Evolutionary conservation across 2,329 filamentous ascomycete genomes (phyloP).

Genomic region (Verticillium albo-atrum): DNA sequence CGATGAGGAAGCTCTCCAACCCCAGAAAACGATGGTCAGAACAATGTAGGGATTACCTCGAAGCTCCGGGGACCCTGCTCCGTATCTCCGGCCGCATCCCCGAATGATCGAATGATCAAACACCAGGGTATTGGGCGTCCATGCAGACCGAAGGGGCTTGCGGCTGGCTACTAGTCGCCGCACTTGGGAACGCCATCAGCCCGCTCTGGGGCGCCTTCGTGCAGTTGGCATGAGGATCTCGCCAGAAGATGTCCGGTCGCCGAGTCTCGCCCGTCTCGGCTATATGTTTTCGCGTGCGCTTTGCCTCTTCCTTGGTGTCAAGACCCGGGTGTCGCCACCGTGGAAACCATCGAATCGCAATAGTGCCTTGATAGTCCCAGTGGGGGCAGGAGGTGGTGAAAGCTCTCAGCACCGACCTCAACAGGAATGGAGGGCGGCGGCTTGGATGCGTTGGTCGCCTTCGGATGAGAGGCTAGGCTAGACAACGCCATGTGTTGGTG

Average conservation of each 20-base stretch:
- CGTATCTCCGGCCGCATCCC: background rate
- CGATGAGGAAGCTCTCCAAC: background rate
- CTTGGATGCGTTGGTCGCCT: background rate
- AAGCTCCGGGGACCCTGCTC: background rate
- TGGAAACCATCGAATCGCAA: background rate
- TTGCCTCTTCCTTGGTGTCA: background rate
- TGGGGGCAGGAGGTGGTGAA: background rate
- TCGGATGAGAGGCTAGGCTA: background rate
- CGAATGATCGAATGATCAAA: background rate
- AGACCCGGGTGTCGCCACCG: background rate
- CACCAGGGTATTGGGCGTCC: background rate
- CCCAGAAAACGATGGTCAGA: background rate
- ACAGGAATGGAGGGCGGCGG: background rate
- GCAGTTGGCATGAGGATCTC: background rate
- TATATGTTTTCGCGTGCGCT: background rate
- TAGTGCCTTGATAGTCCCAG: background rate
- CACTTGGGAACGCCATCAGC: background rate
- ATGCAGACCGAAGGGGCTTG: background rate
- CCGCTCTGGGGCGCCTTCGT: background rate
- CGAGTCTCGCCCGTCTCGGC: background rate
- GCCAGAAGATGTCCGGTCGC: background rate
- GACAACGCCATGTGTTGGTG: background rate
- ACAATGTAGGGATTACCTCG: background rate
- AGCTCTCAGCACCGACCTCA: background rate
- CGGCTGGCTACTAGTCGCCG: background rate